Percentiles rank a stretch among this genome's conserved stretches.
These are phyloP conservation scores for Diaporthe velutina DNA, from an alignment of 2,329 filamentous ascomycete species.

Conservation along the genomic window DNA sequence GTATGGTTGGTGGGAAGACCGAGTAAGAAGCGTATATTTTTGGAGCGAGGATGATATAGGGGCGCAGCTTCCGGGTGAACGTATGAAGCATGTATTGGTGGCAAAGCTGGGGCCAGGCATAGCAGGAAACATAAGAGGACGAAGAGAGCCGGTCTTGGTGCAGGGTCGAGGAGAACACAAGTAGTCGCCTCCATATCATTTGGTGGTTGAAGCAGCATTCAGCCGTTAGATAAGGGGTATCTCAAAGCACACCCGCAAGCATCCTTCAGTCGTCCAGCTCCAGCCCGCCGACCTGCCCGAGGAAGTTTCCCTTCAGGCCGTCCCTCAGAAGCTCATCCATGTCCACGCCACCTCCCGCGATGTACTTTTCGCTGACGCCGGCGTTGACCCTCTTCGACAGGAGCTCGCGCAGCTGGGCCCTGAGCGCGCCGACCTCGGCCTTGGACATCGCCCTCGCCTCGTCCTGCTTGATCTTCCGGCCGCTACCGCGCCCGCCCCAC, in stretches of 20 bases:
- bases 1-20: too few species aligned
- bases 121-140: too few species aligned
- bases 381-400: slow-evolving; percentile 83
- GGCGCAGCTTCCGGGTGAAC: background rate
- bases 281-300: slow-evolving; percentile 65
- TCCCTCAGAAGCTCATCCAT: slow-evolving; percentile 74
- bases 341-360: slow-evolving; percentile 88
- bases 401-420: slow-evolving; percentile 79
- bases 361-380: slow-evolving; percentile 88
- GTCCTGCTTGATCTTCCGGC: slow-evolving; percentile 80
- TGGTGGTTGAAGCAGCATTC: background rate
- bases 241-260: slow-evolving; percentile 1
- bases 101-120: too few species aligned
- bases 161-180: background rate
- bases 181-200: background rate
- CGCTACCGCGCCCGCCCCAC: slow-evolving; percentile 77
- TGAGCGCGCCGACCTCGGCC: slow-evolving; percentile 77
- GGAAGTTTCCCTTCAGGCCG: slow-evolving; percentile 75
- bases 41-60: background rate
- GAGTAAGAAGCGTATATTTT: too few species aligned
- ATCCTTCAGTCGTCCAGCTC: slow-evolving; percentile 50
- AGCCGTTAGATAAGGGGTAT: background rate
- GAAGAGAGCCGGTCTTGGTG: background rate
- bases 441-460: slow-evolving; percentile 77
- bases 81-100: too few species aligned